Base-by-base conservation (phyloP, 495 filamentous ascomycete genomes). In the Oidiodendron maius region DNA sequence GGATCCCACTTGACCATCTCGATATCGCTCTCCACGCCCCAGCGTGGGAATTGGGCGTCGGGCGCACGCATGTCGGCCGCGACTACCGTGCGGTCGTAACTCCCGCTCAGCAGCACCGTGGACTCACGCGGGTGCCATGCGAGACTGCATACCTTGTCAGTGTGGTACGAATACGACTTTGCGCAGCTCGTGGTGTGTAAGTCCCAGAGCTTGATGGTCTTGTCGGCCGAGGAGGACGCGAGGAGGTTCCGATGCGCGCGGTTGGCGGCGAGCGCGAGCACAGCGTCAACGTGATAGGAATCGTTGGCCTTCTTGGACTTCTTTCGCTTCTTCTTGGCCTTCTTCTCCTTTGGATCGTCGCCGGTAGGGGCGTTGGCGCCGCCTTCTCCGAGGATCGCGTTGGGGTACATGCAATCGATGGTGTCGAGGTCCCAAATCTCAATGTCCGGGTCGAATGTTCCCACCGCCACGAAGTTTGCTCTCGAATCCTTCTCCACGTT, bases 151-250 rank as follows among this genome's bases (percentile, higher is more conserved):
- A 96, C 88, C 69, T 97, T 97, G 71, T 96, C 91, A 32, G 86
- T 93, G 56, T 82, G 78, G 68, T 95, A 90, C 15, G 75, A 76
- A 71, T 99, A 99, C 18, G 90, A 96, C 68, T 96, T 88, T 54
- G 93, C 94, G 66, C 90, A 95, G 64, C 82, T 90, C 37, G 83
- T 71, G 5, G 87, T 96, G 67, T 86, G 86, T 39, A 99, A 71
- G 67, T 99, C 94, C 93, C 93, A 99, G 6, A 99, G 75, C 68
- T 99, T 99, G 47, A 96, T 81, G 1, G 93, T 97, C 62, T 90
- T 86, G 70, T 99, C 93, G 4, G 94, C 94, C 1, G 93, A 99
- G 3, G 85, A 85, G 1, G 93, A 97, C 13, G 91, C 91, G n/a
- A 99, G 80, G 30, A 99, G 79, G 57, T 97, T 96, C 39, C 89